Evolutionary conservation across 495 filamentous ascomycete species (phyloP).

Genomic region (Evernia prunastri): DNA sequence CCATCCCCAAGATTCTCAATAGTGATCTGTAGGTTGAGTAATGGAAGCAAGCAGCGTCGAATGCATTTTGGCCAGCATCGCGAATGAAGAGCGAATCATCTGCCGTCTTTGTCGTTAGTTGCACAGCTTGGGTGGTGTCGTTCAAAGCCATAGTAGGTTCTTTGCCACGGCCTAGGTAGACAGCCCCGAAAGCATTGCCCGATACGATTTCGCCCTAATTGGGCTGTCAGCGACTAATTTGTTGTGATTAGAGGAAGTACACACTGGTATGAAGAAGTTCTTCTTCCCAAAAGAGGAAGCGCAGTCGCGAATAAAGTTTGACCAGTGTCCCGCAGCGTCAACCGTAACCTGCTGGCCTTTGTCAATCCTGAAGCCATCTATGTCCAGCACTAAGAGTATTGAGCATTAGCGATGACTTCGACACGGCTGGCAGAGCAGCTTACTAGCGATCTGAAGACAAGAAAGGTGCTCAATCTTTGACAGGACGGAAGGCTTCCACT

Average conservation of each 20-base stretch:
- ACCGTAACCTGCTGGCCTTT: conserved; percentile 44
- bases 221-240: neutral
- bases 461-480: conserved; percentile 35
- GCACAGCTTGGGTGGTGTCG: conserved; percentile 28
- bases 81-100: conserved; percentile 30
- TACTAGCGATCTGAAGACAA: conserved; percentile 34
- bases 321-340: conserved; percentile 41
- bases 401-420: neutral
- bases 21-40: conserved; percentile 46
- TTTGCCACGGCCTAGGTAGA: conserved; percentile 37
- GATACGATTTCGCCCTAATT: conserved; percentile 38
- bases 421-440: neutral
- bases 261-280: conserved; percentile 40
- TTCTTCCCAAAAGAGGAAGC: conserved; percentile 38
- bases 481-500: conserved; percentile 35
- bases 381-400: conserved; percentile 36
- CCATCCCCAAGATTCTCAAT: conserved; percentile 45
- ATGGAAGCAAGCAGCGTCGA: conserved; percentile 44
- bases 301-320: conserved; percentile 38
- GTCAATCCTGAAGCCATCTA: conserved; percentile 46
- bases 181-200: conserved; percentile 33
- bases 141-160: conserved; percentile 29
- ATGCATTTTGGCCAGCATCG: conserved; percentile 32
- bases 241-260: neutral
- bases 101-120: conserved; percentile 27